A percentile compares a stretch with the other conserved stretches of the same genome.
Evolutionary conservation across 2,329 filamentous ascomycete genomes (phyloP).

Genomic region (Drechslera avenae): DNA sequence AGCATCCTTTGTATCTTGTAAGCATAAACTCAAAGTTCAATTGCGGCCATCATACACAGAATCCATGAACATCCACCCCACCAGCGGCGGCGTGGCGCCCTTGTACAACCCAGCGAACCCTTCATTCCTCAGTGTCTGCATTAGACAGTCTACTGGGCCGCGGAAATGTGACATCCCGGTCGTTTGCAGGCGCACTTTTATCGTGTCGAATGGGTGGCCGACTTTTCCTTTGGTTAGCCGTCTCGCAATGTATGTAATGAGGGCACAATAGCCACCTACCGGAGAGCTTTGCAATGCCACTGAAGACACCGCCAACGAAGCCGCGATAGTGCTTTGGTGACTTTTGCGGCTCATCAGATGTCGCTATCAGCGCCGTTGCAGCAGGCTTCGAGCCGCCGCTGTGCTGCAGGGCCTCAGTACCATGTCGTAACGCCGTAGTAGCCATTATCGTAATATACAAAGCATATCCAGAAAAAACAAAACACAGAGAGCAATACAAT

Average conservation of each 20-base stretch:
- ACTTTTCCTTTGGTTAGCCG: constrained; percentile 47
- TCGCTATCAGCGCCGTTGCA: constrained; percentile 32
- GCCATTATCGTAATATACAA: constrained; percentile 2
- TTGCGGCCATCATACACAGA: constrained; percentile 56
- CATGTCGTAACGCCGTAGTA: constrained; percentile 24
- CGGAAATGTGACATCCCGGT: constrained; percentile 76
- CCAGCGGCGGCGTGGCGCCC: constrained; percentile 85
- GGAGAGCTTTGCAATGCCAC: constrained; percentile 85
- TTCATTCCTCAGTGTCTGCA: constrained; percentile 84
- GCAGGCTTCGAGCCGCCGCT: constrained; percentile 27
- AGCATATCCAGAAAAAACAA: not conserved
- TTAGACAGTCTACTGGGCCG: constrained; percentile 83
- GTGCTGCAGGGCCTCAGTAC: constrained; percentile 10
- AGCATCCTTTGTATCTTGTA: constrained; percentile 66
- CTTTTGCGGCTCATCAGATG: constrained; percentile 34
- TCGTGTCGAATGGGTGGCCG: constrained; percentile 84
- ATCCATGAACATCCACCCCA: constrained; percentile 99
- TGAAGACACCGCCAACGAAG: constrained; percentile 97
- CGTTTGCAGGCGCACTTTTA: constrained; percentile 95
- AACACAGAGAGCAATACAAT: not conserved
- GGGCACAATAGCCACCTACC: constrained; percentile 58
- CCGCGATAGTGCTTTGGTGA: constrained; percentile 76
- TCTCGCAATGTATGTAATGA: not conserved
- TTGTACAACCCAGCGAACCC: constrained; percentile 89
- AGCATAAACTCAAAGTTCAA: not conserved